Evolutionary conservation across 2,329 filamentous ascomycete genomes (phyloP), one percentile per base, ranked within the genome.

Genomic region (Gyromitra esculenta): DNA sequence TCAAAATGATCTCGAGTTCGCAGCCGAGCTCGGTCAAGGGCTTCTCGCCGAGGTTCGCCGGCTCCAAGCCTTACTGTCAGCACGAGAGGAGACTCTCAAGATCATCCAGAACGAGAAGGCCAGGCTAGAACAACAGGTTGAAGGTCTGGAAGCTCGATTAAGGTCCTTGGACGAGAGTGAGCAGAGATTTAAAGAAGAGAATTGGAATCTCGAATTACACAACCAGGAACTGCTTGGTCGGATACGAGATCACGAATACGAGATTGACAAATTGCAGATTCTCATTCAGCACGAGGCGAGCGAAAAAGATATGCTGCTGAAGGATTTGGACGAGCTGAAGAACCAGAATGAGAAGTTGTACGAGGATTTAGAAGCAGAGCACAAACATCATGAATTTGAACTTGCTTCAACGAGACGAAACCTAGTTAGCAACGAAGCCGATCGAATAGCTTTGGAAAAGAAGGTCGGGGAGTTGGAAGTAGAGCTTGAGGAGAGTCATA

Each of bases 21-120:
- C 95, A n/a, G 94, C 96, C 65, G 95, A 99, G 82, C 97, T 99
- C 81, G 97, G 94, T 82, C 97, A 93, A 5, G 97, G 94, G 1
- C 87, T 99, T 66, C 91, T 99, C 66, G 90, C 92, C n/a, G 96
- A 98, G 84, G 92, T 99, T 65, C 91, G 96, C 78, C 94, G 96
- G 82, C 85, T 99, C 70, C 96, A 99, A 83, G 88, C 90, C 1
- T 86, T 97, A 15, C 87, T 99, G 9, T 88, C 91, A 0, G 94
- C 98, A 84, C 92, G 93, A 80, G 96, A 99, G 79, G 94, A 97
- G 67, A 88, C 93, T 60, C 85, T 97, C 79, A 94, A 92, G 83
- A 87, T 90, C 18, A 86, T 90, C 77, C 91, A 91, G 80, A 83
- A 89, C 66, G 93, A 96, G 78, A 92, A 91, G 81, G 91, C 91